Percentiles rank a stretch among this genome's conserved stretches.
Conservation (phyloP, 1,284 basidiomycete genomes). For the Naganishia liquefaciens region DNA sequence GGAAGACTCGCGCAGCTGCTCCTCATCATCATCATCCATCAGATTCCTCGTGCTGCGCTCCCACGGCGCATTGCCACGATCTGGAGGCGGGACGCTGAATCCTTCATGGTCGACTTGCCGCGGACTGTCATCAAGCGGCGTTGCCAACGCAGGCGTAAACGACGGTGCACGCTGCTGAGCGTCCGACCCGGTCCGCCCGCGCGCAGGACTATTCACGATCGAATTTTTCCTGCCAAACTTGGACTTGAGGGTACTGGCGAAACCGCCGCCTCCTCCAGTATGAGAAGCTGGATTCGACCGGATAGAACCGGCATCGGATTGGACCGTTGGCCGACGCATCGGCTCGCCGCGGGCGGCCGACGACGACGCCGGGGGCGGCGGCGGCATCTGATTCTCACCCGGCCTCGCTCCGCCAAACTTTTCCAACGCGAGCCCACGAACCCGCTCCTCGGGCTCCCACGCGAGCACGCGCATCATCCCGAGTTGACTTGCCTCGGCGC, state of each 20-base stretch:
- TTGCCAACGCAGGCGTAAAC: slow-evolving; percentile 4
- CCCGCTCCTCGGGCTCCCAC: slow-evolving; percentile 51
- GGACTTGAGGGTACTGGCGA: slow-evolving; percentile 52
- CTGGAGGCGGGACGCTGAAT: slow-evolving; percentile 58
- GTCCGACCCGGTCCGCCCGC: slow-evolving; percentile 8
- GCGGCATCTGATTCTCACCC: slow-evolving; percentile 23
- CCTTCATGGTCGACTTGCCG: slow-evolving; percentile 57
- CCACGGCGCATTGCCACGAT: slow-evolving; percentile 57
- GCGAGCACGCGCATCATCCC: slow-evolving; percentile 44
- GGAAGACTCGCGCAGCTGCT: slow-evolving; percentile 4
- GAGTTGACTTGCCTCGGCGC: slow-evolving; percentile 48
- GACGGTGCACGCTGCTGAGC: neutral
- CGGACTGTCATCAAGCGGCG: neutral
- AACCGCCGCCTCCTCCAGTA: slow-evolving; percentile 33
- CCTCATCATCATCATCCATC: slow-evolving; percentile 46
- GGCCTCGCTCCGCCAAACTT: slow-evolving; percentile 39
- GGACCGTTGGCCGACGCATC: slow-evolving; percentile 13
- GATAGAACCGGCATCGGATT: slow-evolving; percentile 31
- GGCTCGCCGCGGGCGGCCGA: slow-evolving; percentile 5
- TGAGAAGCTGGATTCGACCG: slow-evolving; percentile 3
- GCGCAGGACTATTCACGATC: neutral
- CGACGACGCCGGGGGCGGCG: neutral
- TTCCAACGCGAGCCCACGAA: slow-evolving; percentile 41
- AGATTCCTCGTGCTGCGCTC: slow-evolving; percentile 45
- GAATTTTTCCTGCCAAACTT: slow-evolving; percentile 48